These are phyloP conservation scores for Fusarium oxysporum DNA, from an alignment of 2,329 filamentous ascomycete species.

Conservation along the genomic window DNA sequence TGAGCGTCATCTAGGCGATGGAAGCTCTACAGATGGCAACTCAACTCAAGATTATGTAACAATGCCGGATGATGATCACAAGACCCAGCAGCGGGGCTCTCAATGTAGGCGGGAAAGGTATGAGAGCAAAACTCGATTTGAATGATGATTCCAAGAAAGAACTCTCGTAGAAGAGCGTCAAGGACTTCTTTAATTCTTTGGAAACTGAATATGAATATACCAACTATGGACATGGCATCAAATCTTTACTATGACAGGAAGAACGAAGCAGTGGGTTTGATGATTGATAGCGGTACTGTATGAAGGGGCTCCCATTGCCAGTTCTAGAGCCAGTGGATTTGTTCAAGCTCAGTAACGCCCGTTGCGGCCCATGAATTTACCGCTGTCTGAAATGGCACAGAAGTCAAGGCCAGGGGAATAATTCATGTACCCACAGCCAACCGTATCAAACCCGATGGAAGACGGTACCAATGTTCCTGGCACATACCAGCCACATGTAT, in stretches of 20 bases:
- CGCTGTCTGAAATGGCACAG: background rate
- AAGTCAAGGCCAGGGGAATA: background rate
- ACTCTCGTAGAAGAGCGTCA: background rate
- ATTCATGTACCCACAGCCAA: background rate
- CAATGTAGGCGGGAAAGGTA: rapidly evolving
- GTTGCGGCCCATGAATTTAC: background rate
- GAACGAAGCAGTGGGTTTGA: background rate
- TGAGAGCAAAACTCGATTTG: background rate
- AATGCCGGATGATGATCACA: rapidly evolving
- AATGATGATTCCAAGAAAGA: background rate
- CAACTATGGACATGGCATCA: background rate
- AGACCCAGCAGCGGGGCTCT: background rate
- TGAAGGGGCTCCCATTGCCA: background rate
- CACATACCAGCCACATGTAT: background rate
- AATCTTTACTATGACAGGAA: background rate
- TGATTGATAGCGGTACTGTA: background rate
- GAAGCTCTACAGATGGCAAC: background rate
- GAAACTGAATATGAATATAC: background rate
- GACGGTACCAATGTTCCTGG: background rate
- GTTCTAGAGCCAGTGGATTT: background rate
- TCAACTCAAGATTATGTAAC: too few species aligned
- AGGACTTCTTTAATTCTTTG: background rate
- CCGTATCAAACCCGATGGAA: background rate
- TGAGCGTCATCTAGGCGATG: background rate
- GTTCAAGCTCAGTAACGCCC: background rate